Evolutionary conservation across 2,329 filamentous ascomycete species (phyloP).

Genomic region (Arthrinium puccinioides): DNA sequence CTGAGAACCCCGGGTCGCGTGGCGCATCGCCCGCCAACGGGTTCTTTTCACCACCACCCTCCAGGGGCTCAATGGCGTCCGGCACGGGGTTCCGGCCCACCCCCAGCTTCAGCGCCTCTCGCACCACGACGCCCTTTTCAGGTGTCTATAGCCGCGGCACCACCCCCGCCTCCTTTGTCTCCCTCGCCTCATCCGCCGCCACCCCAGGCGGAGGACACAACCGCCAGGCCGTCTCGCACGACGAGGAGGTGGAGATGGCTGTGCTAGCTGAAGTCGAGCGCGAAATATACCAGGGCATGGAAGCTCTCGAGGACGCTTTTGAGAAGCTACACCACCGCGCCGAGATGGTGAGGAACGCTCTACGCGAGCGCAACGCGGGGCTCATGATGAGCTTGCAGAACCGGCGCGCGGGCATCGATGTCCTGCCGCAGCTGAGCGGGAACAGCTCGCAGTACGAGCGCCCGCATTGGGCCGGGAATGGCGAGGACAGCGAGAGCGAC

Average conservation of each 20-base stretch:
- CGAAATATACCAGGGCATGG: slow-evolving; percentile 91
- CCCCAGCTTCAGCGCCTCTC: slow-evolving; percentile 32
- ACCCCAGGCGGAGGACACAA: slow-evolving; percentile 27
- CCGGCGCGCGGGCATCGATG: slow-evolving; percentile 46
- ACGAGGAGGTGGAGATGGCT: slow-evolving; percentile 90
- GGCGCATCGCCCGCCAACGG: slow-evolving; percentile 47
- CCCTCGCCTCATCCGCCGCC: slow-evolving; percentile 30
- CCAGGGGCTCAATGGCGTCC: slow-evolving; percentile 33
- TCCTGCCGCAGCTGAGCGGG: slow-evolving; percentile 42
- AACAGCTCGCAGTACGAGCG: slow-evolving; percentile 39
- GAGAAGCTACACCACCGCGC: slow-evolving; percentile 83
- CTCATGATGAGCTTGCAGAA: slow-evolving; percentile 58
- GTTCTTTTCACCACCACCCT: slow-evolving; percentile 32
- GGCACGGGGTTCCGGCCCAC: slow-evolving; percentile 30
- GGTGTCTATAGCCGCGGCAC: slow-evolving; percentile 46
- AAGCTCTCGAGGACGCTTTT: slow-evolving; percentile 87
- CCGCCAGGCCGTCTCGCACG: slow-evolving; percentile 67
- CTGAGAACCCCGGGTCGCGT: slow-evolving; percentile 37
- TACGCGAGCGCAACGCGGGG: slow-evolving; percentile 77
- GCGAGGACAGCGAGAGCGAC: slow-evolving; percentile 49
- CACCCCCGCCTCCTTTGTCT: slow-evolving; percentile 43
- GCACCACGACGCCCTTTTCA: slow-evolving; percentile 41
- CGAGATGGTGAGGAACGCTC: slow-evolving; percentile 67
- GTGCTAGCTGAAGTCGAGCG: slow-evolving; percentile 86
- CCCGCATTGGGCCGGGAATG: slow-evolving; percentile 39